Evolutionary conservation across 345 rosid genomes (phyloP), one percentile per base, ranked within the genome.

Genomic region (Eucalyptus erythrocorys): DNA sequence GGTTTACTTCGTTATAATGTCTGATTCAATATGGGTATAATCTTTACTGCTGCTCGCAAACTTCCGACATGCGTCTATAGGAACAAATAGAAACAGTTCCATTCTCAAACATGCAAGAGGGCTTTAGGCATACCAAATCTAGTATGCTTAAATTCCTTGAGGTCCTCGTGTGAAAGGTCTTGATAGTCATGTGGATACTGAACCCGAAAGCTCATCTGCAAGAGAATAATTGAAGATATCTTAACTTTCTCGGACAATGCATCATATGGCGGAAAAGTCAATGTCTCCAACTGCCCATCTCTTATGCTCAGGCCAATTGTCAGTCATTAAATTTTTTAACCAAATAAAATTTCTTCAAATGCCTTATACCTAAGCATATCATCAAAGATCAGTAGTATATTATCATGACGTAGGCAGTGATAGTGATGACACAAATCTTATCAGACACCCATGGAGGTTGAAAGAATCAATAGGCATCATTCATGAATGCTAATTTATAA

Each of bases 141-240:
- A 61, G 98, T 95, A 88, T 97, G 98, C 93, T 97, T 97, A 91
- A 98, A 97, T 87, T 98, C 99, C 93, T 94, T 97, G 90, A 97
- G 99, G 93, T 98, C 99, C 92, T 98, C 99, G 68, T 90, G 92
- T 87, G 99, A 95, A 89, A 98, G 99, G 90, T 93, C 93, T 92
- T 96, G 97, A 93, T 97, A 91, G 91, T 97, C 99, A 91, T 94
- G 93, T 47, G 99, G 97, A 92, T 96, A 98, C 86, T 97, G 99
- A 92, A 98, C 99, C 89, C 98, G 96, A 91, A 92, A 98, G 93
- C 95, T 95, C 92, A 97, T 99, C 99, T 98, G 95, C 68, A 81
- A 91, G 88, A 71, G 91, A 57, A 90, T 87, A 87, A 86, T 43
- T 76, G 84, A 76, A 76, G 47, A 76, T 11, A 37, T 76, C 82